Percentiles rank a stretch among this genome's conserved stretches.
phyloP scores from a whole-genome alignment of 2,329 filamentous ascomycete genomes.

The Cordyceps javanica region DNA sequence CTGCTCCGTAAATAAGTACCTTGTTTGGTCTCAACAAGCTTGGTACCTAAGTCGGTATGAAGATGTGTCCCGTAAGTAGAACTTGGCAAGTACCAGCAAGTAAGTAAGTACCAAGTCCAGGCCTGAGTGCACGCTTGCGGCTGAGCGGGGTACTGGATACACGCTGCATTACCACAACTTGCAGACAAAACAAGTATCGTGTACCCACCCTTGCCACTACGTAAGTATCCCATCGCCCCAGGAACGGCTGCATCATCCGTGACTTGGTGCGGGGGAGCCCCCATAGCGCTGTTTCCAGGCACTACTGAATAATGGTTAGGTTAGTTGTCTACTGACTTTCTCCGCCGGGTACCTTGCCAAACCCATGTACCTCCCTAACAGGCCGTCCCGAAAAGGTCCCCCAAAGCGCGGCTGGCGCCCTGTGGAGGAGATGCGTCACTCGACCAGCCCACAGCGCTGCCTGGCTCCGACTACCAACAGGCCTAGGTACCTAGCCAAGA shows the following conservation, averaged over 20 bases:
- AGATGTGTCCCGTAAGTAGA: no score
- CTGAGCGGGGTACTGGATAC: neutral
- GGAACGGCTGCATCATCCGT: slow-evolving; percentile 8
- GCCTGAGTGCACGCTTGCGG: slow-evolving; percentile 1
- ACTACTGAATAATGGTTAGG: no score
- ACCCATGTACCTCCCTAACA: no score
- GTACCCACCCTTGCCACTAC: neutral
- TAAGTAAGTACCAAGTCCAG: no score
- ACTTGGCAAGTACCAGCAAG: no score
- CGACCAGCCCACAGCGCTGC: slow-evolving; percentile 6
- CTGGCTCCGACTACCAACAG: neutral
- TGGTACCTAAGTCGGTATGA: no score
- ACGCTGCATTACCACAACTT: neutral
- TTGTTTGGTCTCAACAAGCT: neutral
- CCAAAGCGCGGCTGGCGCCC: neutral
- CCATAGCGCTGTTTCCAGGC: neutral
- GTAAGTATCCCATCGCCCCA: slow-evolving; percentile 13
- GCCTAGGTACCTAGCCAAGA: neutral
- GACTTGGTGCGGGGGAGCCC: slow-evolving; percentile 8
- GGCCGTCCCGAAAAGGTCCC: neutral
- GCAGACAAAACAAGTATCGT: neutral
- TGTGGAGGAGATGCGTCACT: slow-evolving; percentile 14
- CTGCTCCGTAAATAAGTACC: no score
- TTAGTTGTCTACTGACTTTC: no score
- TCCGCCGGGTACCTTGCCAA: no score